phyloP scores from a whole-genome alignment of 129 eudicot species.

The Flaveria robusta region DNA sequence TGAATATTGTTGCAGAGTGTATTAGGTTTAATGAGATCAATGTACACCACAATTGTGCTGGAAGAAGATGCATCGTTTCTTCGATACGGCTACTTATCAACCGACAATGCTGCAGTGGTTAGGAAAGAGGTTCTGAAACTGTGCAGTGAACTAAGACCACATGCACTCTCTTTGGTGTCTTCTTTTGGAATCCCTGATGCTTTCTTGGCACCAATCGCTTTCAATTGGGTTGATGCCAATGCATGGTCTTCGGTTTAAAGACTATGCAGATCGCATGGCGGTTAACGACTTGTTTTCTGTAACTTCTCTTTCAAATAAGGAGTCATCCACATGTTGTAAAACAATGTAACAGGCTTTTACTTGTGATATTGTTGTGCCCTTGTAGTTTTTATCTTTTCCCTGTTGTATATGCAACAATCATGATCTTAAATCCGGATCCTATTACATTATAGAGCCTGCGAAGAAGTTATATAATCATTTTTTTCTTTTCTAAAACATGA shows the following conservation, averaged over 20 bases:
- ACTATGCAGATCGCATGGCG: neutral
- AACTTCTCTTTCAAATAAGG: neutral
- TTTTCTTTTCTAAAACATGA: too few relatives aligned
- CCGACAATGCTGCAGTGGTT: constrained; percentile 69
- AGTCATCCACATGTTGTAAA: neutral
- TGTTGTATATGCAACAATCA: neutral
- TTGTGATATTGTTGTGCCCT: neutral
- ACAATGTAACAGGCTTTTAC: too few relatives aligned
- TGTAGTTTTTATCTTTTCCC: neutral
- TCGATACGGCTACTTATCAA: constrained; percentile 79
- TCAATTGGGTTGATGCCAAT: constrained; percentile 93
- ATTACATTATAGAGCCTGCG: neutral
- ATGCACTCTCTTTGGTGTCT: constrained; percentile 80
- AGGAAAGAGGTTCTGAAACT: constrained; percentile 81
- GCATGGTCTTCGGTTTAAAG: constrained; percentile 55
- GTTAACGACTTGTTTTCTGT: neutral
- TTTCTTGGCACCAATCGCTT: constrained; percentile 87
- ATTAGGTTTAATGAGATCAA: constrained; percentile 62
- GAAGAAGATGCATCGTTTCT: constrained; percentile 94
- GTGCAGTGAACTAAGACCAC: constrained; percentile 83
- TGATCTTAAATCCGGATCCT: neutral
- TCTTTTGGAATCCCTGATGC: constrained; percentile 97
- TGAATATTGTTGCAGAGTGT: constrained; percentile 54
- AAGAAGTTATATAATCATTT: too few relatives aligned
- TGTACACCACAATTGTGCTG: constrained; percentile 67